Conservation (phyloP, 192 early-diverging fungal genomes). For the Entrophospora sp. region DNA sequence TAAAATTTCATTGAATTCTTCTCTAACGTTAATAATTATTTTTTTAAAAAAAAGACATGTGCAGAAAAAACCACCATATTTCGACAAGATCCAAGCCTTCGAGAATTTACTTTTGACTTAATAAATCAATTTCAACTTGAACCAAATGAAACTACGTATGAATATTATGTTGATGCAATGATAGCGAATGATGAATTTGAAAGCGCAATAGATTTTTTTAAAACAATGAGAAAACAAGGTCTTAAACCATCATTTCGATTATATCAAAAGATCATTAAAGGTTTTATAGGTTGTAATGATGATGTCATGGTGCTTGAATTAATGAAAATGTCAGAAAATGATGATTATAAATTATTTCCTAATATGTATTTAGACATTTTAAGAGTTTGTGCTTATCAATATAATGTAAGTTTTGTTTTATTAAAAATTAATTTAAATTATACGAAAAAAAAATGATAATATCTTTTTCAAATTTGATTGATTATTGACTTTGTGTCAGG, state of each 20-base stretch:
- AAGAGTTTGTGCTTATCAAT: background rate
- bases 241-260: background rate
- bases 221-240: background rate
- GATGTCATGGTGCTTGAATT: slow-evolving; percentile 10
- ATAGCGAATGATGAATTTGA: slow-evolving; percentile 7
- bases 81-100: background rate
- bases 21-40: background rate
- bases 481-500: slow-evolving; percentile 22
- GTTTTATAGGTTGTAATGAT: too few species aligned
- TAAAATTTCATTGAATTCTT: background rate
- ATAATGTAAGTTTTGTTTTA: slow-evolving; percentile 1
- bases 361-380: background rate
- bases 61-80: background rate
- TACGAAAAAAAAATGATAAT: background rate
- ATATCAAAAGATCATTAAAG: background rate
- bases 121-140: background rate
- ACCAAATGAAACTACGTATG: background rate
- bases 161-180: background rate
- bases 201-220: background rate
- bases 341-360: too few species aligned
- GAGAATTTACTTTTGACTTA: background rate
- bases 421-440: background rate
- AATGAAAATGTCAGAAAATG: background rate
- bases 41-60: background rate
- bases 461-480: too few species aligned